Evolutionary conservation across 305 asterid genomes (phyloP).

Genomic region (Salvia sclarea): DNA sequence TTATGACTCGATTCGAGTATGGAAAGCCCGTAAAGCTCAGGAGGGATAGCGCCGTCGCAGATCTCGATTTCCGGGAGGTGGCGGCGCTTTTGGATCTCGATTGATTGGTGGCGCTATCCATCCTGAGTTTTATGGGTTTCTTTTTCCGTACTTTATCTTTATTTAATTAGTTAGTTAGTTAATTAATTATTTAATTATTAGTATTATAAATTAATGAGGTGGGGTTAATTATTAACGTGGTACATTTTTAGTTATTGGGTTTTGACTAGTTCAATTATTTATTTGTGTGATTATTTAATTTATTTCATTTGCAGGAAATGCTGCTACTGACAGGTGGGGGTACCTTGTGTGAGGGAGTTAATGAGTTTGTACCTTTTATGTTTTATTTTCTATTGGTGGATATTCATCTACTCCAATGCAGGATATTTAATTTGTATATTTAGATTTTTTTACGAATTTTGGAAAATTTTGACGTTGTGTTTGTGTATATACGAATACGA

Average conservation of each 20-base stretch:
- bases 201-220: neutral
- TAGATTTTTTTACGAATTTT: too few relatives aligned
- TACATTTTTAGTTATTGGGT: neutral
- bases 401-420: neutral
- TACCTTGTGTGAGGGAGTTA: neutral
- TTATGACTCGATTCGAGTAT: slow-evolving; percentile 24
- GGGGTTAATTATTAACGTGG: slow-evolving; percentile 7
- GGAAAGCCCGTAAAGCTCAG: slow-evolving; percentile 72
- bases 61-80: neutral
- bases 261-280: neutral
- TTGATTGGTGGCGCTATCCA: slow-evolving; percentile 78
- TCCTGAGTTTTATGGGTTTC: slow-evolving; percentile 56
- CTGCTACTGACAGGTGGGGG: slow-evolving; percentile 18
- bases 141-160: slow-evolving; percentile 20
- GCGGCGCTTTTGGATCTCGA: slow-evolving; percentile 23
- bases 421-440: too few relatives aligned
- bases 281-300: neutral
- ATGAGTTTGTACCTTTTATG: neutral
- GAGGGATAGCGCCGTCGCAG: slow-evolving; percentile 76
- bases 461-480: too few relatives aligned
- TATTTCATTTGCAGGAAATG: neutral
- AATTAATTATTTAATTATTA: too few relatives aligned
- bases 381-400: neutral
- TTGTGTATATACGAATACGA: too few relatives aligned
- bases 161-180: too few relatives aligned